phyloP scores from a whole-genome alignment of 176 grass and related monocot species.

The Triticum timopheevii region DNA sequence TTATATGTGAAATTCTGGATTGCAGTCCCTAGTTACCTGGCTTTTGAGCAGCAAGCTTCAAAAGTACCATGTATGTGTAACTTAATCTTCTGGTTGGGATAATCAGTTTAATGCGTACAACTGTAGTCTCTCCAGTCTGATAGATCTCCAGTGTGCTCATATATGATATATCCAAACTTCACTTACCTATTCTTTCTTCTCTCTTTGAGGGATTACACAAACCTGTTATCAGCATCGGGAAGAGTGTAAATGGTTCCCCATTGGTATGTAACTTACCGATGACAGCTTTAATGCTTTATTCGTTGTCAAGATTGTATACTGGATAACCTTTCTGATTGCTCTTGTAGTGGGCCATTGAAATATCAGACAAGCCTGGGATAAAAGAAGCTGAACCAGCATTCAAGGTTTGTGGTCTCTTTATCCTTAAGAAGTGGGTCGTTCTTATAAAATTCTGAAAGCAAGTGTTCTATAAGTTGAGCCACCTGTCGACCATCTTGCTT shows the following conservation, averaged over 20 bases:
- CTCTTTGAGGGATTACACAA: slow-evolving; percentile 91
- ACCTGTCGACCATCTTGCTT: neutral
- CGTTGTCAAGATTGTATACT: slow-evolving; percentile 17
- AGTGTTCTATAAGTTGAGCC: neutral
- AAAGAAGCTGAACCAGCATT: slow-evolving; percentile 90
- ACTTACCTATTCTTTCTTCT: slow-evolving; percentile 70
- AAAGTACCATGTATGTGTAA: neutral
- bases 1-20: neutral
- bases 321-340: slow-evolving; percentile 29
- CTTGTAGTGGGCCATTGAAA: slow-evolving; percentile 89
- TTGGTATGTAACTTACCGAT: slow-evolving; percentile 57
- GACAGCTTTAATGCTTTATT: neutral
- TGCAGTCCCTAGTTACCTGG: neutral
- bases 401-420: slow-evolving; percentile 52
- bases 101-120: neutral
- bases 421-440: neutral
- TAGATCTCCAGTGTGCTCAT: slow-evolving; percentile 8
- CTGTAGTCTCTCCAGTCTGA: neutral
- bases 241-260: slow-evolving; percentile 80
- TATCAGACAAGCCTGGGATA: slow-evolving; percentile 86
- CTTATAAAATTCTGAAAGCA: neutral
- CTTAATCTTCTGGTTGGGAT: slow-evolving; percentile 23
- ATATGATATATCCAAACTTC: slow-evolving; percentile 30
- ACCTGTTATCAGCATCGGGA: slow-evolving; percentile 87
- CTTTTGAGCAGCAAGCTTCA: neutral